A percentile compares a stretch with the other conserved stretches of the same genome.
Evolutionary conservation across 129 eudicot species (phyloP).

Genomic region (Cynara cardunculus): DNA sequence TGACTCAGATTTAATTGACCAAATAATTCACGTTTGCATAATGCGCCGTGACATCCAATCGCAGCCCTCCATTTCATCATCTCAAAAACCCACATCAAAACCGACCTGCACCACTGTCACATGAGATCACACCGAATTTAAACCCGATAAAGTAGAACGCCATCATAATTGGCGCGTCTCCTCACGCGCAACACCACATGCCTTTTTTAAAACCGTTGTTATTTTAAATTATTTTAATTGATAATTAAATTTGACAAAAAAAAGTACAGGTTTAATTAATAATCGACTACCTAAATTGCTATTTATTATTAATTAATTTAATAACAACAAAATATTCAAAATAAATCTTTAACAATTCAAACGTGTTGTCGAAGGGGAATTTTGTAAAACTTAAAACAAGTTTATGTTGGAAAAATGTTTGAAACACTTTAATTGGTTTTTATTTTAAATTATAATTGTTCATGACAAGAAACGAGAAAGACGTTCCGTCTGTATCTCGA

Average conservation of each 20-base stretch:
- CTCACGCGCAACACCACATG: neutral
- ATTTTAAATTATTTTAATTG: too few species aligned
- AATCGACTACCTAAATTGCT: too few species aligned
- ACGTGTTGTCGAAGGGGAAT: neutral
- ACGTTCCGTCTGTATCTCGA: constrained; percentile 2
- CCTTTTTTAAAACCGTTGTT: neutral
- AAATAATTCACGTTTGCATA: neutral
- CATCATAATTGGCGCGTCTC: neutral
- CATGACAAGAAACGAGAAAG: neutral
- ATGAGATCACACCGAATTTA: neutral
- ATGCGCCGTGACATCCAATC: neutral
- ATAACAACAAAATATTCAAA: neutral
- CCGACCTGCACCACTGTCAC: neutral
- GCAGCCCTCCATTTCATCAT: constrained; percentile 5
- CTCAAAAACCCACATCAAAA: neutral
- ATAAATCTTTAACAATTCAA: neutral
- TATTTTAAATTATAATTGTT: neutral
- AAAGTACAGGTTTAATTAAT: neutral
- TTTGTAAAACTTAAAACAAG: neutral
- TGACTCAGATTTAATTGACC: neutral
- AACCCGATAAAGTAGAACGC: neutral
- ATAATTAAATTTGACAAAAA: neutral
- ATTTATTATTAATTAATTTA: neutral
- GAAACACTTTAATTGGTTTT: neutral
- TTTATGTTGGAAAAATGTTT: neutral